A percentile compares a stretch with the other conserved stretches of the same genome.
Conservation (phyloP, 495 filamentous ascomycete species). For the Rostrohypoxylon terebratum region DNA sequence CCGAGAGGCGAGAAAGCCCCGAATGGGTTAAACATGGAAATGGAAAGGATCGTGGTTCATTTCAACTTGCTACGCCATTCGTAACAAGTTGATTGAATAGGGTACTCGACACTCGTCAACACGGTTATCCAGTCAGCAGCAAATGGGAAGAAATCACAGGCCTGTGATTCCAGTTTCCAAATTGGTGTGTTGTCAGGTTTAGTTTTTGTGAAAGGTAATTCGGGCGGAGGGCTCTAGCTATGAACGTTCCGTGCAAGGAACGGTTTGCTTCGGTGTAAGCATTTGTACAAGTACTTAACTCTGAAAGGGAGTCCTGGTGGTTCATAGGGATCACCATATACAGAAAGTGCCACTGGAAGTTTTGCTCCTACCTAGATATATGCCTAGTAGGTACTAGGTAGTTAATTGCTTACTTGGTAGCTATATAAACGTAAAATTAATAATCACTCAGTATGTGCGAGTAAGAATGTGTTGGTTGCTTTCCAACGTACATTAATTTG, state of each 20-base stretch:
- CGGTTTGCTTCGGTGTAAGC: background rate
- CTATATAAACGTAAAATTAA: constrained; percentile 20
- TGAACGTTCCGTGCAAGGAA: background rate
- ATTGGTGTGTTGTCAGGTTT: constrained; percentile 4
- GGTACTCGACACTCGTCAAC: background rate
- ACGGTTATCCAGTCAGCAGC: background rate
- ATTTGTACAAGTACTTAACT: constrained; percentile 1
- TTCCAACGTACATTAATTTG: background rate
- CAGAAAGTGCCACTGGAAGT: background rate
- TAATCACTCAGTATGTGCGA: constrained; percentile 3
- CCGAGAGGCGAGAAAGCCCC: constrained; percentile 67
- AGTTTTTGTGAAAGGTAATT: background rate
- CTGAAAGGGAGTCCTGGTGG: background rate
- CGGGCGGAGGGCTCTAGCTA: background rate
- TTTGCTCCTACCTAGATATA: background rate
- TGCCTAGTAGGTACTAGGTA: background rate
- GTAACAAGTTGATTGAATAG: background rate
- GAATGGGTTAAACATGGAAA: constrained; percentile 69
- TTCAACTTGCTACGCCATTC: constrained; percentile 61
- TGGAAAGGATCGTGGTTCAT: constrained; percentile 75
- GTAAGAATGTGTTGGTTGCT: background rate
- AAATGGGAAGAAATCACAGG: background rate
- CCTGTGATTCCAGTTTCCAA: constrained; percentile 2
- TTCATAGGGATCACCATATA: background rate
- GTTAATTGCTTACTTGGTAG: constrained; percentile 15